Conservation (phyloP, 2,329 filamentous ascomycete species). For the Emericellopsis atlantica region DNA sequence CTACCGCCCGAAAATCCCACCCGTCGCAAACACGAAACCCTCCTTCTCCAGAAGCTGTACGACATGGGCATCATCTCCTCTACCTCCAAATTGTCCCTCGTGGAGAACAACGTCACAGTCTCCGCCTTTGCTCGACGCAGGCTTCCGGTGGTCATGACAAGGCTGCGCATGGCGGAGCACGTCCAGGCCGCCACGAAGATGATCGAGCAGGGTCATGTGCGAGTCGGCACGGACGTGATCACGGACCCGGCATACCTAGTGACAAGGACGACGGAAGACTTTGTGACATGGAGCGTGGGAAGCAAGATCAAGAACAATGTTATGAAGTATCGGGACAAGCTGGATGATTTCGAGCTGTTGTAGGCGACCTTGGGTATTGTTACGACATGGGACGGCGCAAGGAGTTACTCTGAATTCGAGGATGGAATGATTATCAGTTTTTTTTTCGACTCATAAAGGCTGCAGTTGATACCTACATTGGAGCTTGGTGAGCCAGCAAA, state of each 20-base stretch:
- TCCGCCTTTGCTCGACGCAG: constrained; percentile 75
- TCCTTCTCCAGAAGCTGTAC: constrained; percentile 83
- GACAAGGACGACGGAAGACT: constrained; percentile 84
- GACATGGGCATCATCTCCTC: constrained; percentile 78
- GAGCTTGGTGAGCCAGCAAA: too few species aligned
- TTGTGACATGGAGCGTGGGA: constrained; percentile 89
- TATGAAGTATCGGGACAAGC: constrained; percentile 84
- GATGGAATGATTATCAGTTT: too few species aligned
- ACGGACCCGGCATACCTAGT: constrained; percentile 86
- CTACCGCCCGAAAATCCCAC: constrained; percentile 69
- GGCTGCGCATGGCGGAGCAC: constrained; percentile 83
- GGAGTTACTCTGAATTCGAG: too few species aligned
- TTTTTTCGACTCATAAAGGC: too few species aligned
- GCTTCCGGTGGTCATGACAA: constrained; percentile 81
- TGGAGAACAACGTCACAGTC: constrained; percentile 83
- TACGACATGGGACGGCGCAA: too few species aligned
- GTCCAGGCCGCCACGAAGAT: constrained; percentile 75
- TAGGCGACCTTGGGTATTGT: constrained; percentile 16
- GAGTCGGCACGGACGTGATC: constrained; percentile 80
- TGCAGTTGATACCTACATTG: too few species aligned
- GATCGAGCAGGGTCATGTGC: constrained; percentile 88
- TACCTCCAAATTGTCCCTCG: constrained; percentile 65
- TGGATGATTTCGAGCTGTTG: constrained; percentile 91
- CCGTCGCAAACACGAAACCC: constrained; percentile 72
- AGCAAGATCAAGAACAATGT: constrained; percentile 97